Evolutionary conservation across 2,329 filamentous ascomycete species (phyloP).

Genomic region (Pseudogymnoascus sp.): DNA sequence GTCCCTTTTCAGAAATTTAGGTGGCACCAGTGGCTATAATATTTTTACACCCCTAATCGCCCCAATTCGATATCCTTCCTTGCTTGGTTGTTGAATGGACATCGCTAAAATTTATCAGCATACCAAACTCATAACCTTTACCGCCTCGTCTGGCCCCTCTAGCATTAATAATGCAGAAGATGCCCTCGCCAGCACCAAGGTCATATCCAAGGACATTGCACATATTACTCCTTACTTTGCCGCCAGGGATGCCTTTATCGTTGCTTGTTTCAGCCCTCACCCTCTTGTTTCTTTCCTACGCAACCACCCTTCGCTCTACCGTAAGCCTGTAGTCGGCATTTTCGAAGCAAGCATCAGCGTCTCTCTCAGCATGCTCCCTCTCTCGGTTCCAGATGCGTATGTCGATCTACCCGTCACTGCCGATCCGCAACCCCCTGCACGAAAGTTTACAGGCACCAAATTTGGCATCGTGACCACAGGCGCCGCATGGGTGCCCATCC

Average conservation of each 20-base stretch:
- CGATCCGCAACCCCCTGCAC: slow-evolving; percentile 36
- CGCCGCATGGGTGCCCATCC: slow-evolving; percentile 69
- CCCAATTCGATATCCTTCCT: background rate
- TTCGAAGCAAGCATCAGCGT: slow-evolving; percentile 72
- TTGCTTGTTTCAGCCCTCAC: slow-evolving; percentile 86
- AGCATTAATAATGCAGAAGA: slow-evolving; percentile 75
- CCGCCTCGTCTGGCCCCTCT: slow-evolving; percentile 55
- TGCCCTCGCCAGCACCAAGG: slow-evolving; percentile 53
- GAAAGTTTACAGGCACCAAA: slow-evolving; percentile 30
- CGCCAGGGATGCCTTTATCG: slow-evolving; percentile 66
- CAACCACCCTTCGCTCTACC: slow-evolving; percentile 21
- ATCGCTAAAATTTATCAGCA: background rate
- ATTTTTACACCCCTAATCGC: background rate
- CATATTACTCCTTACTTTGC: background rate
- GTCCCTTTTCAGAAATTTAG: too few relatives aligned
- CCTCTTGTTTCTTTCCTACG: slow-evolving; percentile 61
- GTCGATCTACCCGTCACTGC: slow-evolving; percentile 44
- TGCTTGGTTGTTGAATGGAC: background rate
- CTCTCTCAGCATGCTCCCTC: slow-evolving; percentile 16
- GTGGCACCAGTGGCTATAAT: background rate
- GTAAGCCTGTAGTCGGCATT: slow-evolving; percentile 65
- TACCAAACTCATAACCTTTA: slow-evolving; percentile 54
- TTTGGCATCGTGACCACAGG: slow-evolving; percentile 92
- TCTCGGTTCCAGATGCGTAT: background rate
- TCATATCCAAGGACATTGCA: slow-evolving; percentile 50